Percentiles rank a stretch among this genome's conserved stretches.
Conservation (phyloP, 2,329 filamentous ascomycete genomes). For the Cyphellophora europaea region DNA sequence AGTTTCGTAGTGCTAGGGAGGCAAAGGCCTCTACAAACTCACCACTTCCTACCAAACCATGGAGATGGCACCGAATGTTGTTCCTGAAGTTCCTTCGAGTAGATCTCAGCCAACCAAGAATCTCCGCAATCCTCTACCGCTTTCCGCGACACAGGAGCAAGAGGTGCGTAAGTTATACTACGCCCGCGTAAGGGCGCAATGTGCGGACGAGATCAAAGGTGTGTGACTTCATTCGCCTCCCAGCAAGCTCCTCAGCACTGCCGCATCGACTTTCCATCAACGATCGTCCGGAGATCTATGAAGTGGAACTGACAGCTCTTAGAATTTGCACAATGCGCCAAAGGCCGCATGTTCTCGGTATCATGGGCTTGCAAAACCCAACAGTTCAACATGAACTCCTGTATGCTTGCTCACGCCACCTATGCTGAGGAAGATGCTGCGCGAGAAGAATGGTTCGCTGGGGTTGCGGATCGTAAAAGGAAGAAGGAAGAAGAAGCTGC, state of each 20-base stretch:
- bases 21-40: no score
- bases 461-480: constrained; percentile 59
- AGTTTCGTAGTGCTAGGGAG: no score
- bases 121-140: constrained; percentile 65
- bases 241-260: no score
- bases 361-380: constrained; percentile 76
- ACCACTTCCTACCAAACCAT: no score
- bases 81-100: constrained; percentile 6
- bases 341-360: constrained; percentile 75
- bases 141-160: constrained; percentile 71
- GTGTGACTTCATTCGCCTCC: no score
- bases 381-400: constrained; percentile 81
- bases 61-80: constrained; percentile 13
- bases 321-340: constrained; percentile 90
- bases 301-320: no score
- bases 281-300: no score
- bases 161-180: constrained; percentile 76
- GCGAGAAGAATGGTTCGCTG: constrained; percentile 85
- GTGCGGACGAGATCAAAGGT: constrained; percentile 72
- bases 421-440: constrained; percentile 86
- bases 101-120: constrained; percentile 18
- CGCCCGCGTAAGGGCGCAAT: constrained; percentile 66
- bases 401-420: constrained; percentile 89
- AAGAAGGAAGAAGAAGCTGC: constrained; percentile 53
- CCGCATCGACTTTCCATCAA: no score